Percentiles rank a stretch among this genome's conserved stretches.
phyloP scores from a whole-genome alignment of 2,329 filamentous ascomycete species.

The Fusarium sp. region DNA sequence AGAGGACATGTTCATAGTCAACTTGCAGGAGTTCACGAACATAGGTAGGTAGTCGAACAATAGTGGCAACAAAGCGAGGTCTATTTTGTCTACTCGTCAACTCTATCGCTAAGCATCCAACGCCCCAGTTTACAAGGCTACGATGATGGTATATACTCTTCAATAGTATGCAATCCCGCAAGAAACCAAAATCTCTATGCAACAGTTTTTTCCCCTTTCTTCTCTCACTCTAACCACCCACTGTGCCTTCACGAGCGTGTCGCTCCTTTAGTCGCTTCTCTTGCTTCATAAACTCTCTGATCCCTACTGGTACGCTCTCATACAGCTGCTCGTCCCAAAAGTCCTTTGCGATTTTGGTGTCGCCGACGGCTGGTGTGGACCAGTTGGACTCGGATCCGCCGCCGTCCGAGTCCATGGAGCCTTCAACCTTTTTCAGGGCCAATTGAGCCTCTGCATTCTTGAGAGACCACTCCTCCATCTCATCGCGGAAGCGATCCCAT shows the following conservation, averaged over 20 bases:
- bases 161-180: background rate
- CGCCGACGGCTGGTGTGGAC: constrained; percentile 56
- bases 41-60: background rate
- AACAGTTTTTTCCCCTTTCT: background rate
- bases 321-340: constrained; percentile 80
- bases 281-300: constrained; percentile 96
- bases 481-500: constrained; percentile 92
- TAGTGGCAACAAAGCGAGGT: background rate
- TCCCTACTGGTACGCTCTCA: constrained; percentile 87
- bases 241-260: constrained; percentile 72
- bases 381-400: constrained; percentile 82
- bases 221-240: constrained; percentile 54
- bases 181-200: background rate
- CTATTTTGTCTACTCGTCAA: constrained; percentile 41
- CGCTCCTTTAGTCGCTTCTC: constrained; percentile 91
- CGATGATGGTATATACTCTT: constrained; percentile 40
- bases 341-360: constrained; percentile 64
- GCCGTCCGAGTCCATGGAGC: constrained; percentile 85
- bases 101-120: constrained; percentile 33
- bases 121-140: constrained; percentile 19
- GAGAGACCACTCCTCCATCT: constrained; percentile 89
- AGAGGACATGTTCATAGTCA: background rate
- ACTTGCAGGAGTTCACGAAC: background rate
- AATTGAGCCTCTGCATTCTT: constrained; percentile 75
- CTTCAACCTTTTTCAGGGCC: constrained; percentile 60